Evolutionary conservation across 2,329 filamentous ascomycete species (phyloP).

Genomic region (Onygenales sp.): DNA sequence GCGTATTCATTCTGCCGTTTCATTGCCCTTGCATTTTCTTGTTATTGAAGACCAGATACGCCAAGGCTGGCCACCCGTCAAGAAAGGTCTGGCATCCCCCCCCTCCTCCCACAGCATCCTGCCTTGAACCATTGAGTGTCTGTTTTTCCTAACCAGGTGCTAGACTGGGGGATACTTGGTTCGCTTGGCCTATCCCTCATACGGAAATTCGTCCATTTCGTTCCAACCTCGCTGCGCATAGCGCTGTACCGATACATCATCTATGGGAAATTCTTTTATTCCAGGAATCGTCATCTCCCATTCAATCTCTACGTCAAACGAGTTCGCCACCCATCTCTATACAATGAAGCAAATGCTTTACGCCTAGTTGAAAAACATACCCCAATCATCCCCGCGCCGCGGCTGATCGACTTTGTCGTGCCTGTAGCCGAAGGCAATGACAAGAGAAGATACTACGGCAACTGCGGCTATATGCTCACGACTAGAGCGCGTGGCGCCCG

Average conservation of each 20-base stretch:
- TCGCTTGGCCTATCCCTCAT: neutral
- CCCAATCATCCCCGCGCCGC: constrained; percentile 6
- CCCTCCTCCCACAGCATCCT: neutral
- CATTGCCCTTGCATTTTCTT: neutral
- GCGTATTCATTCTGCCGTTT: neutral
- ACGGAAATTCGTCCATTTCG: neutral
- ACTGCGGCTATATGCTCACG: constrained; percentile 9
- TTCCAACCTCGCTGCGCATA: neutral
- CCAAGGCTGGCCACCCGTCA: neutral
- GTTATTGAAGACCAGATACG: neutral
- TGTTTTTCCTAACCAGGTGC: neutral
- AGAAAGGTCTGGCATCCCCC: neutral
- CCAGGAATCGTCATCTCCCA: constrained; percentile 6
- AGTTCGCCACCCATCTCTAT: neutral
- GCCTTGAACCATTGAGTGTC: neutral
- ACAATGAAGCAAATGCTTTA: constrained; percentile 10
- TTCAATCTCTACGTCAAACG: constrained; percentile 8
- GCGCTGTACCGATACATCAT: neutral
- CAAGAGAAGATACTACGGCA: neutral
- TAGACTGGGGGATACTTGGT: neutral
- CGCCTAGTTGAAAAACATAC: constrained; percentile 8
- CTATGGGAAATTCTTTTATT: neutral
- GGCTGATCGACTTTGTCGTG: constrained; percentile 9
- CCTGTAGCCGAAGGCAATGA: constrained; percentile 1
- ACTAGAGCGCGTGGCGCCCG: constrained; percentile 5